These are phyloP conservation scores for Trichoderma reesei DNA, from an alignment of 495 filamentous ascomycete species.

Conservation along the genomic window DNA sequence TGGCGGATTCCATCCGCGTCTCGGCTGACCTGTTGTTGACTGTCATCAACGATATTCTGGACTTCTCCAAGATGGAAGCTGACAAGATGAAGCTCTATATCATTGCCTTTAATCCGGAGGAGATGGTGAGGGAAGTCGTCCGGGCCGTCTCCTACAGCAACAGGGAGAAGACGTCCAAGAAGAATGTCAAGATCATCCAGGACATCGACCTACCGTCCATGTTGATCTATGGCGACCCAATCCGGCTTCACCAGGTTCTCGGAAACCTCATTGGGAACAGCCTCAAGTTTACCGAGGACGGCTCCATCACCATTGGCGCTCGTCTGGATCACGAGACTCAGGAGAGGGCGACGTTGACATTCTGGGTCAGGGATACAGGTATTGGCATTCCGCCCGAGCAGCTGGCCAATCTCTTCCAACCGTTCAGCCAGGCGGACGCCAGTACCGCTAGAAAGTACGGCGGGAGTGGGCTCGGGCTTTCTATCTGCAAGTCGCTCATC, in stretches of 20 bases:
- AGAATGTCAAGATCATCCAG: conserved; percentile 51
- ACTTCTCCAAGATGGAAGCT: conserved; percentile 89
- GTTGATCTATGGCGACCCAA: conserved; percentile 82
- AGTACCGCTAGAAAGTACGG: conserved; percentile 83
- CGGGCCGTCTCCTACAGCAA: conserved; percentile 80
- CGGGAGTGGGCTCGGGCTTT: conserved; percentile 80
- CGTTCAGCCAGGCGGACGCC: conserved; percentile 83
- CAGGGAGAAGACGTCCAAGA: conserved; percentile 55
- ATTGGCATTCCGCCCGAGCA: conserved; percentile 81
- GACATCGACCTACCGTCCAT: conserved; percentile 67
- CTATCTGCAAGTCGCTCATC: conserved; percentile 91
- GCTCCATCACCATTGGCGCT: conserved; percentile 71
- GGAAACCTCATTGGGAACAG: conserved; percentile 90
- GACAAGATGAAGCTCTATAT: conserved; percentile 92
- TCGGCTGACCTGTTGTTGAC: conserved; percentile 86
- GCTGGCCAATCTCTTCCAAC: conserved; percentile 73
- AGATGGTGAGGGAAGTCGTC: conserved; percentile 81
- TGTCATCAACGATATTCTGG: conserved; percentile 89
- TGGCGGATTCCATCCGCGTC: conserved; percentile 84
- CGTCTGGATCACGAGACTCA: conserved; percentile 58
- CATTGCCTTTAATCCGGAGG: conserved; percentile 72
- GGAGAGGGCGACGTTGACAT: conserved; percentile 61
- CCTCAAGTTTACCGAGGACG: conserved; percentile 85
- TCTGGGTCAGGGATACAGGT: conserved; percentile 82
- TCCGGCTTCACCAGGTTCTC: conserved; percentile 83